Evolutionary conservation across 257 asterid species (phyloP), one percentile per base, ranked within the genome.

Genomic region (Lavandula angustifolia): DNA sequence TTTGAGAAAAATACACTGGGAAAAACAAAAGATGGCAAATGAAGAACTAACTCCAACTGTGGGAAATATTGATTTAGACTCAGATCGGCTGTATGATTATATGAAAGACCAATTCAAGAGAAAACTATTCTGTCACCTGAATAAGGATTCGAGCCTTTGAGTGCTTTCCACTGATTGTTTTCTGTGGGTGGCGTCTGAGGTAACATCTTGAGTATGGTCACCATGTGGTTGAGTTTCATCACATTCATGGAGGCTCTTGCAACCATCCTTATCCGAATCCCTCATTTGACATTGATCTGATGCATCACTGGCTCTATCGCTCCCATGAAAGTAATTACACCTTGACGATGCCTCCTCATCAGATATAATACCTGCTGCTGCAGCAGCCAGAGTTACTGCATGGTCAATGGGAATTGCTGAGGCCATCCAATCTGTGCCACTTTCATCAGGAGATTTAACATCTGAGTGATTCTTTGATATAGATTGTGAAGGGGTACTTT

Each of bases 321-420:
- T 84, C 67, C 64, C 84, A 38, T 89, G 80, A 71, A 89, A 81
- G 72, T 57, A 48, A 72, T 82, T 87, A 78, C 87, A 69, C 64
- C 86, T 80, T 40, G 80, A 76, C 37, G 86, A 82, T 42, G 85
- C 78, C 72, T 83, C 89, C 71, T 84, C 87, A 35, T 87, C 91
- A 44, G 85, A 73, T 78, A 85, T 76, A 47, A 86, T 82, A 67
- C 92, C 90, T 48, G 95, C 95, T 22, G 97, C 96, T 16, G 95
- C 92, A 12, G 95, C 87, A 56, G 95, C 81, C 51, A 85, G 85
- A 61, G 88, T 76, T 12, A 73, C 66, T 61, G 88, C 92, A 74
- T 78, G 69, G 66, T 82, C 92, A 68, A 81, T 73, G 4, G 95
- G 88, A 65, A 85, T 84, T 62, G 95, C 91, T 27, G 89, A 80